Conservation (phyloP, 805 yeast genomes). For the Barnettozyma populi region DNA sequence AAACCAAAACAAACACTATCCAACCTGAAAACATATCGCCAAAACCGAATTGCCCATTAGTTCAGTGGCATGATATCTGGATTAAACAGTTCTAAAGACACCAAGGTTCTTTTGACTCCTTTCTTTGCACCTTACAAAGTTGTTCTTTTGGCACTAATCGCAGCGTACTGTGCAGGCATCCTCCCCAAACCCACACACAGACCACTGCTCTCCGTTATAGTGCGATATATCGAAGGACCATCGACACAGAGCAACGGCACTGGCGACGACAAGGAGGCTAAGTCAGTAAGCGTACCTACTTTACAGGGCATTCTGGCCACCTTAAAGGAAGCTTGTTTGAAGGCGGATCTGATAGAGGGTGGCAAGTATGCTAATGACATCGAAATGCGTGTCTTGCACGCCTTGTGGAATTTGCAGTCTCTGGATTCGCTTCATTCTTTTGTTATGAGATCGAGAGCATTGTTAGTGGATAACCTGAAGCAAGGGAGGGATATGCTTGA, state of each 20-base stretch:
- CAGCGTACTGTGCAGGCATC: slow-evolving; percentile 38
- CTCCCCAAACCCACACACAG: slow-evolving; percentile 35
- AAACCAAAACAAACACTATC: not conserved
- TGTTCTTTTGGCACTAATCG: slow-evolving; percentile 42
- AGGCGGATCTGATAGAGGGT: slow-evolving; percentile 20
- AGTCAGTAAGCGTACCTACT: slow-evolving; percentile 29
- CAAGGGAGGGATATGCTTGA: slow-evolving; percentile 27
- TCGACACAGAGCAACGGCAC: slow-evolving; percentile 6
- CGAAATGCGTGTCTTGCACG: slow-evolving; percentile 28
- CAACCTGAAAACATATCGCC: not conserved
- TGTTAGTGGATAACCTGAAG: slow-evolving; percentile 32
- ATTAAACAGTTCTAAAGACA: not conserved
- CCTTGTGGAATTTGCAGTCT: slow-evolving; percentile 43
- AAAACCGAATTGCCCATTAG: not conserved
- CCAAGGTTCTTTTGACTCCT: slow-evolving; percentile 29
- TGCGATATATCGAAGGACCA: slow-evolving; percentile 37
- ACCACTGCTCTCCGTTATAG: slow-evolving; percentile 37
- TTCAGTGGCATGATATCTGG: not conserved
- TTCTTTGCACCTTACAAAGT: slow-evolving; percentile 50
- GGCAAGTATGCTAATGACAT: slow-evolving; percentile 24
- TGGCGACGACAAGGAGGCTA: slow-evolving; percentile 11
- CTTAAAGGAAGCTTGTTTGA: slow-evolving; percentile 18
- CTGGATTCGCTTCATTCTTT: slow-evolving; percentile 43
- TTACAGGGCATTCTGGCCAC: slow-evolving; percentile 27
- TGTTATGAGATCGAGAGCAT: slow-evolving; percentile 26